phyloP scores from a whole-genome alignment of 2,329 filamentous ascomycete species.

The Nemania abortiva region DNA sequence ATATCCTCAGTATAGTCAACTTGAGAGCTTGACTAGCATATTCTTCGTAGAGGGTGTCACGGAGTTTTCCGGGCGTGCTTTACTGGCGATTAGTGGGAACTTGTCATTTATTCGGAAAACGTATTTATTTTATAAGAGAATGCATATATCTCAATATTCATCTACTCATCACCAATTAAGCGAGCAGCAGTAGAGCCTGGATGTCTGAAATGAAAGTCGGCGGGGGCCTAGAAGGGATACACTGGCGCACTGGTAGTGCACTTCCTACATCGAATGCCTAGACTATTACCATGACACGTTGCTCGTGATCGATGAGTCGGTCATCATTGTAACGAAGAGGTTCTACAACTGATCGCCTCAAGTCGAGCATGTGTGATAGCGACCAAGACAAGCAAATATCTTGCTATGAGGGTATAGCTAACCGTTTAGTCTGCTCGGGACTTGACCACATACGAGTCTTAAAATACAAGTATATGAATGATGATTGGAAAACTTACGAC shows the following conservation, averaged over 20 bases:
- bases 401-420: neutral
- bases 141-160: neutral
- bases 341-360: slow-evolving; percentile 19
- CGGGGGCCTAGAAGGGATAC: neutral
- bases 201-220: neutral
- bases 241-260: neutral
- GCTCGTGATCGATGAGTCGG: neutral
- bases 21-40: no score
- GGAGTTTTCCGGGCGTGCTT: no score
- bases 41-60: no score
- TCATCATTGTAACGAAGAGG: neutral
- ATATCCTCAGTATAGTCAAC: neutral
- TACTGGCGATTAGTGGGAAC: no score
- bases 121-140: neutral
- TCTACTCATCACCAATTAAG: neutral
- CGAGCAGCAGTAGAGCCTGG: neutral
- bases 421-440: neutral
- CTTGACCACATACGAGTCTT: neutral
- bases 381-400: slow-evolving; percentile 19
- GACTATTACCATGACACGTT: neutral
- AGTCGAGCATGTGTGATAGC: slow-evolving; percentile 17
- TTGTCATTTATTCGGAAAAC: no score
- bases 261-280: neutral
- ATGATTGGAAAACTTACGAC: neutral
- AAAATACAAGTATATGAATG: neutral